These are phyloP conservation scores for Salix purpurea DNA, from an alignment of 345 rosid species.

Conservation along the genomic window DNA sequence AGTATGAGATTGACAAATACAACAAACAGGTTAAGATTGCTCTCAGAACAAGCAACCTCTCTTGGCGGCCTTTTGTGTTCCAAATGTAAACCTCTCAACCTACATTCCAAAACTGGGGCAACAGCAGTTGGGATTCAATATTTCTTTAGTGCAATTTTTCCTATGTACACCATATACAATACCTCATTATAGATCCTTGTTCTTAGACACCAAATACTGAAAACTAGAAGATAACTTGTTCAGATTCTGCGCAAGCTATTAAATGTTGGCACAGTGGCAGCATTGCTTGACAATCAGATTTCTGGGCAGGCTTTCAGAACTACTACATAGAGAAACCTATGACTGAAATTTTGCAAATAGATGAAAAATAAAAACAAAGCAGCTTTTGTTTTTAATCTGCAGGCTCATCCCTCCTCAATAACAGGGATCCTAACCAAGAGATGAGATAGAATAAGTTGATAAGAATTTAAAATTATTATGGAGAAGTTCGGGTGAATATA, in stretches of 20 bases:
- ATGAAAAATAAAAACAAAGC: neutral
- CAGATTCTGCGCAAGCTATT: neutral
- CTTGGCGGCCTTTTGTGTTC: neutral
- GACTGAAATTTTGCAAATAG: neutral
- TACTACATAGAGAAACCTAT: neutral
- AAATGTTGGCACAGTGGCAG: neutral
- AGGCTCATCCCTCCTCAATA: neutral
- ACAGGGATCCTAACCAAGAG: neutral
- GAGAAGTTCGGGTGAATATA: neutral
- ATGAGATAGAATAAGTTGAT: neutral
- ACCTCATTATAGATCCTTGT: neutral
- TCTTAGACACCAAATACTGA: neutral
- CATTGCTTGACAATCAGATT: neutral
- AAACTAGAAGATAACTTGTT: neutral
- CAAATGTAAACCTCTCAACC: neutral
- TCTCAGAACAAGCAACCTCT: neutral
- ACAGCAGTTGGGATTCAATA: neutral
- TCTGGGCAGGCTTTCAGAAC: neutral
- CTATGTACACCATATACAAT: neutral
- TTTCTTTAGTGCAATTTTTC: neutral
- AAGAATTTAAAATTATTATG: neutral
- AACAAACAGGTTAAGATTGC: neutral
- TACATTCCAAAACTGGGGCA: neutral
- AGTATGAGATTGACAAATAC: neutral
- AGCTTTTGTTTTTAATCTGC: neutral